Evolutionary conservation across 805 yeast genomes (phyloP), one percentile per base, ranked within the genome.

Genomic region (Kluyveromyces siamensis): DNA sequence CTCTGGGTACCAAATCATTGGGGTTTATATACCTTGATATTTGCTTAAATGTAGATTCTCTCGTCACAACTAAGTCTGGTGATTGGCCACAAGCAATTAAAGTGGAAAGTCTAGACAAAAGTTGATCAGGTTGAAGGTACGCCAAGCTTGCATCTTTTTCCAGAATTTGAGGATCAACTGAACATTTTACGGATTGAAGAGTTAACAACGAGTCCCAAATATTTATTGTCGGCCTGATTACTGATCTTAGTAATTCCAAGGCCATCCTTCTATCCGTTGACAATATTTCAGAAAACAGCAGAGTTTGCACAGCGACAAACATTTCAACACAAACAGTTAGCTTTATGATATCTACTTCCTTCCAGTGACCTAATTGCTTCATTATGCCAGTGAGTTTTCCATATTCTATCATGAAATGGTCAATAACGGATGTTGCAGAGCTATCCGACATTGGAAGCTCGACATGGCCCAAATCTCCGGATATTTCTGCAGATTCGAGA

Each of bases 1-100:
- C 72, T 45, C 75, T 71, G 0, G 87, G 81, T 2, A 78, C 73
- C 66, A 77, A 64, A 45, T 73, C 74, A 46, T 74, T 70, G 0
- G 84, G 76, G 13, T 80, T 73, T 17, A 82, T 69, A 54, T 68
- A 68, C 36, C 63, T 58, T 37, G 77, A 68, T 1, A 82, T 69
- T 38, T 71, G 69, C 8, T 66, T 40, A 58, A 48, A 4, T 44
- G 45, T 43, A 10, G 39, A 21, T 27, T 43, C 39, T 17, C 45
- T n/a, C 13, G 45, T 43, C 2, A 35, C 39, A 25, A 43, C 33
- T 14, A 21, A 38, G 18, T 21, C 27, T 14, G 27, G 17, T 4
- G n/a, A 18, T 36, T 43, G 45, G 27, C 45, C 45, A 18, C 45
- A 30, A 16, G 36, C 45, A 30, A 43, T 43, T 9, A 43, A 21